Evolutionary conservation across 106 monocot species (phyloP).

Genomic region (Vanilla planifolia): DNA sequence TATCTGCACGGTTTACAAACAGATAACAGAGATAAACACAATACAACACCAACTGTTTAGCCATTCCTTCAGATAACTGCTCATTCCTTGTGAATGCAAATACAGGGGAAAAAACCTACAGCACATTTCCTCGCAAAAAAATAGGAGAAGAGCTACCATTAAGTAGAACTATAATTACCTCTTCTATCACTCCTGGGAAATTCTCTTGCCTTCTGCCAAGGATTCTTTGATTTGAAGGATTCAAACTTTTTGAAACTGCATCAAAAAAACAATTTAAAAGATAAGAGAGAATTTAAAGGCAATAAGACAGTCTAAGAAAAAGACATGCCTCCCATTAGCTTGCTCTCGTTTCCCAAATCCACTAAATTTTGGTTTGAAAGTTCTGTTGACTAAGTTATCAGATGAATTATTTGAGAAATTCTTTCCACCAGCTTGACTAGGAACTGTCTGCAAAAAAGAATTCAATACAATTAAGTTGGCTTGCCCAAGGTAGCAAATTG

Average conservation of each 20-base stretch:
- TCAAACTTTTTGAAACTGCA: conserved; percentile 1
- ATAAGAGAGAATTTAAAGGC: not conserved
- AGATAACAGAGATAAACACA: too few species aligned
- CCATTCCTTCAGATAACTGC: not conserved
- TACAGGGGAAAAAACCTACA: not conserved
- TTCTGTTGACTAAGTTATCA: not conserved
- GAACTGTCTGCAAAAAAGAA: not conserved
- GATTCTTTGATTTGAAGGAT: not conserved
- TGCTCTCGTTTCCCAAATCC: not conserved
- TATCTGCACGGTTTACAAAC: too few species aligned
- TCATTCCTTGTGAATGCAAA: not conserved
- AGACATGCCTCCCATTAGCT: not conserved
- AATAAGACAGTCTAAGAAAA: not conserved
- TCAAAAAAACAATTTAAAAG: not conserved
- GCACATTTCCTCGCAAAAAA: not conserved
- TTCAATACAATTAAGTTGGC: not conserved
- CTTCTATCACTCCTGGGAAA: not conserved
- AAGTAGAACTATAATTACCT: not conserved
- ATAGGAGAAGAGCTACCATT: not conserved
- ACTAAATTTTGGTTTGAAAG: conserved; percentile 2
- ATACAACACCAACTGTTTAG: too few species aligned
- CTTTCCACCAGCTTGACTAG: conserved; percentile 1
- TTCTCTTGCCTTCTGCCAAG: not conserved
- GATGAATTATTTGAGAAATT: conserved; percentile 5
- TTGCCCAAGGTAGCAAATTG: not conserved